Base-by-base conservation (phyloP, 495 filamentous ascomycete species). In the Oidiodendron maius region DNA sequence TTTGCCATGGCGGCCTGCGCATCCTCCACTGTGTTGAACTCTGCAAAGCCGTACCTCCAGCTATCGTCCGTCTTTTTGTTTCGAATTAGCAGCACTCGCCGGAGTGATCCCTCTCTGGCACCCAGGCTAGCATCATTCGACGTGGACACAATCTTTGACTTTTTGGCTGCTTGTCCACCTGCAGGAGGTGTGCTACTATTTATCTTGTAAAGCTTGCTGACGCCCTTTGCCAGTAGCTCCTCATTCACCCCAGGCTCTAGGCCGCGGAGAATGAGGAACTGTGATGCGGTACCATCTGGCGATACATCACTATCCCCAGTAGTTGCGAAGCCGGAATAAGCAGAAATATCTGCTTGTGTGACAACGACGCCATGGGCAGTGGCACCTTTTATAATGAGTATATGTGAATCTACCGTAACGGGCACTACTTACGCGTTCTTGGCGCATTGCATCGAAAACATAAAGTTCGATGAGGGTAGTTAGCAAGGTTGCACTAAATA, bases 21-120 rank as follows among this genome's bases (percentile, higher is more conserved):
- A 64, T 95, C 89, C 66, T 89, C 64, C 34, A 74, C 55, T 0
- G 64, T 86, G n/a, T 77, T 80, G 60, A 91, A 96, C 61, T 96
- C 90, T 18, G 86, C 90, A 60, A 96, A 96, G 0, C 89, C 90
- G 57, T 87, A 95, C 40, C 83, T 78, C 82, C 87, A 91, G 48
- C 84, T 90, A 42, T 90, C 84, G 47, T 88, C 80, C 16, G 71
- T 83, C 39, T 72, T 74, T 50, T 84, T 74, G 56, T 93, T 86
- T 40, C 88, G 78, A 50, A 94, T 82, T 9, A 96, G 68, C 37
- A 95, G 71, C 10, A 96, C 78, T 43, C 90, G 83, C 20, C 82
- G 76, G 11, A 96, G 65, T 20, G 85, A 86, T 13, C 85, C 83
- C 22, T 87, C 80, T 30, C 76, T 80, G 5, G 90, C 91, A 32